Percentiles rank a stretch among this genome's conserved stretches.
Conservation (phyloP, 2,329 filamentous ascomycete species). For the Alternaria incomplexa region DNA sequence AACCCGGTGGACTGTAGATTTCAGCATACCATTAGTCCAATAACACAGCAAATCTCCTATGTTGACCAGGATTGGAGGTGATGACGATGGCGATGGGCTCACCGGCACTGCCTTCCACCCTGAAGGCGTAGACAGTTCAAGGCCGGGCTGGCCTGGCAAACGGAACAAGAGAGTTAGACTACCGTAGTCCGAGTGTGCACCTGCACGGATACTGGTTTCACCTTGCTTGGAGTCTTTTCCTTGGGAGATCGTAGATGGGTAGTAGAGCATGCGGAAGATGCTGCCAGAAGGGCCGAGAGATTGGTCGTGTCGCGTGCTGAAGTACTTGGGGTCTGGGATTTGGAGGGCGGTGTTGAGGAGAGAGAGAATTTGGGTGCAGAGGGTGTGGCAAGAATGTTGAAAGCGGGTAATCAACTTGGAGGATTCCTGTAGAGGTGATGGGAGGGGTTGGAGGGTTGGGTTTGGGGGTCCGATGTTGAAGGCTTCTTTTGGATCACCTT, state of each 20-base stretch:
- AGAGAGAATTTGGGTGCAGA: slow-evolving; percentile 75
- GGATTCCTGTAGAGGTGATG: slow-evolving; percentile 65
- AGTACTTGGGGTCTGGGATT: slow-evolving; percentile 60
- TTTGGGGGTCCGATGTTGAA: slow-evolving; percentile 90
- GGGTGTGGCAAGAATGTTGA: slow-evolving; percentile 70
- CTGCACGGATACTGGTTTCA: slow-evolving; percentile 75
- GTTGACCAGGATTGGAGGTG: slow-evolving; percentile 60
- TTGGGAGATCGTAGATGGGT: slow-evolving; percentile 38
- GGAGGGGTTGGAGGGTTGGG: slow-evolving; percentile 72
- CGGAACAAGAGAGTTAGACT: slow-evolving; percentile 79
- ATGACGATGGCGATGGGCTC: slow-evolving; percentile 65
- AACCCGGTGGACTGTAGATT: slow-evolving; percentile 88
- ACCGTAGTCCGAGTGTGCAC: slow-evolving; percentile 89
- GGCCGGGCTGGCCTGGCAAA: slow-evolving; percentile 79
- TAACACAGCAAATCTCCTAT: slow-evolving; percentile 78
- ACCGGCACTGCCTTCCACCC: slow-evolving; percentile 55
- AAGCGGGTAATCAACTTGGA: slow-evolving; percentile 71
- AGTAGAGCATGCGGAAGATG: slow-evolving; percentile 62
- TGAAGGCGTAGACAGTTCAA: slow-evolving; percentile 75
- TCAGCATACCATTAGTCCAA: slow-evolving; percentile 88
- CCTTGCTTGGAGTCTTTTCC: slow-evolving; percentile 22
- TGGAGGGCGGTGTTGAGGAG: slow-evolving; percentile 80
- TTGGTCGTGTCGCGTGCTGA: slow-evolving; percentile 66
- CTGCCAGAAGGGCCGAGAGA: slow-evolving; percentile 58
- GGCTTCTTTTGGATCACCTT: slow-evolving; percentile 79